phyloP scores from a whole-genome alignment of 495 filamentous ascomycete species.

The Astrothelium subdiscretum region DNA sequence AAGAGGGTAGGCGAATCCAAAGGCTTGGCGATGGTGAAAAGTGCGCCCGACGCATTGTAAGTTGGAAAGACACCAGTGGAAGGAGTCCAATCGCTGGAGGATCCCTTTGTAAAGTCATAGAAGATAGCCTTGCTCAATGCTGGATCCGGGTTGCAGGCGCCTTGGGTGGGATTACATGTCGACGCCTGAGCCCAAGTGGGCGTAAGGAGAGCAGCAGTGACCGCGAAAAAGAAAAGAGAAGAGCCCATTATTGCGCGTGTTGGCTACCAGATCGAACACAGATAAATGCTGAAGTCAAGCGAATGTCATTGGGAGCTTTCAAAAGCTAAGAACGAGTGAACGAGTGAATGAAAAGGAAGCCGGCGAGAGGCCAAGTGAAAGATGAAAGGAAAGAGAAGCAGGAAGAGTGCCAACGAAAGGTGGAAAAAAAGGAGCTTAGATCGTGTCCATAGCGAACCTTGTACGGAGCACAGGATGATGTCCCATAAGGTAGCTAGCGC shows the following conservation, averaged over 20 bases:
- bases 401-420: background rate
- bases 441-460: background rate
- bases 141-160: constrained; percentile 58
- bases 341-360: background rate
- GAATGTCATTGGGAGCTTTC: background rate
- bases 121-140: constrained; percentile 69
- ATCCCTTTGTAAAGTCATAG: constrained; percentile 69
- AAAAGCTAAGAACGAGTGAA: background rate
- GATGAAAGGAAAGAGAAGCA: background rate
- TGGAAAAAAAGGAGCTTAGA: background rate
- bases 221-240: background rate
- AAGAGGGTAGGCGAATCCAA: constrained; percentile 77
- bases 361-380: background rate
- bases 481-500: too few species aligned
- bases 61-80: constrained; percentile 46
- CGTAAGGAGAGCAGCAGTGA: background rate
- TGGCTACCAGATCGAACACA: background rate
- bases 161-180: background rate
- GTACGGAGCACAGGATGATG: too few species aligned
- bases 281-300: background rate
- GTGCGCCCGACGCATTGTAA: constrained; percentile 65
- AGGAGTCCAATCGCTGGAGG: constrained; percentile 55
- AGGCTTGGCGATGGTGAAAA: constrained; percentile 70
- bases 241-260: background rate
- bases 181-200: background rate